Evolutionary conservation across 768 basidiomycete genomes (phyloP), one percentile per base, ranked within the genome.

Genomic region (Sarcodon aspratus): DNA sequence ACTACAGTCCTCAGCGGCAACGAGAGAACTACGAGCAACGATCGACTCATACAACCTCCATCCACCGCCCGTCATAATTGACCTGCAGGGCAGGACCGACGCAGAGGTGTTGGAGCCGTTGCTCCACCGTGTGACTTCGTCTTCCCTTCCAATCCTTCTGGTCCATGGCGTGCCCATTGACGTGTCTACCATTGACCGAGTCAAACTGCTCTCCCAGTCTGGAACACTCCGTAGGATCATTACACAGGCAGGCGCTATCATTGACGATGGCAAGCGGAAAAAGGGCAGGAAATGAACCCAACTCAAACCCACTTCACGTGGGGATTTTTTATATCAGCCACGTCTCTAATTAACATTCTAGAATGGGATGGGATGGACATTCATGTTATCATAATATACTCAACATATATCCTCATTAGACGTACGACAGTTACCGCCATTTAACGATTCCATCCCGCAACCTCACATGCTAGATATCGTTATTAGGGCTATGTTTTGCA

Each of bases 51-150:
- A 85, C 63, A 65, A 79, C 55, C 71, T 90, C 36, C 66, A 64
- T 0, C 87, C 86, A 8, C 60, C 72, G 0, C 80, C 85, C 0
- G 74, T 79, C 12, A 69, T 87, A 45, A 74, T 90, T 38, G 82
- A 86, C 36, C 73, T 85, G 17, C 86, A 90, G 58, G 63, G 77
- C 46, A 79, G 87, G 69, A 81, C 80, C 51, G 87, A 91, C 59
- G 75, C 74, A 5, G 67, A 72, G 0, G 77, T 86, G 21, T 67
- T 91, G 18, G 61, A 63, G 4, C 79, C 83, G 1, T 67, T 89
- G 21, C 69, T 90, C 42, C 56, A 60, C 10, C 80, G 87, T 0
- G 67, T 90, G 36, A 84, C 84, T 0, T 58, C 69, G 3, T 52
- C 67, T 1, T 72, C 77, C 12, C 66, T 89, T 7, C 85, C 88